Percentiles rank a stretch among this genome's conserved stretches.
Evolutionary conservation across 306 rosid species (phyloP).

Genomic region (Betula pendula): DNA sequence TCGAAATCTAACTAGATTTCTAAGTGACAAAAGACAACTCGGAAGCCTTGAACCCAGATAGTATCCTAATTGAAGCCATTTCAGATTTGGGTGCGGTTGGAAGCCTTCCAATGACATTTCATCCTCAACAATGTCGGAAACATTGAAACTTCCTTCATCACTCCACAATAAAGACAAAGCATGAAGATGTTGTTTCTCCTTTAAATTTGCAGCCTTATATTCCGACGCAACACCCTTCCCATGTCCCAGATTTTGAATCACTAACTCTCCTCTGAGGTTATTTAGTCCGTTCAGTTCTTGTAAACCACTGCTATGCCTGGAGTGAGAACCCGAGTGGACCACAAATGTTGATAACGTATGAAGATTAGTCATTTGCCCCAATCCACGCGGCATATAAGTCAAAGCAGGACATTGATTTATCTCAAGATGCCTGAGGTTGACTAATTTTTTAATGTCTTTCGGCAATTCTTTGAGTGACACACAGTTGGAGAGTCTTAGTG

Average conservation of each 20-base stretch:
- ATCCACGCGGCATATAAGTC: slow-evolving; percentile 12
- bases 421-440: slow-evolving; percentile 9
- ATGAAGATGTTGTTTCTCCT: neutral
- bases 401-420: neutral
- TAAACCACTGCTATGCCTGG: neutral
- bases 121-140: neutral
- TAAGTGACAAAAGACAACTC: neutral
- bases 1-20: slow-evolving; percentile 12
- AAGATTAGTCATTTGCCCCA: neutral
- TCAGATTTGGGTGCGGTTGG: neutral
- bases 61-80: neutral
- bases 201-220: neutral
- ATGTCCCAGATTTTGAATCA: slow-evolving; percentile 1
- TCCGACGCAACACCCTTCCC: neutral
- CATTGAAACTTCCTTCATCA: neutral
- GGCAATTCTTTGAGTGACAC: slow-evolving; percentile 4
- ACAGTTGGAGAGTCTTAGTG: neutral
- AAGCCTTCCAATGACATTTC: neutral
- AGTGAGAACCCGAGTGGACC: neutral
- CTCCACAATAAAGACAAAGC: neutral
- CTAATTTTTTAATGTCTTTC: neutral
- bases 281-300: neutral
- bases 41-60: neutral
- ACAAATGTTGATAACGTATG: slow-evolving; percentile 16
- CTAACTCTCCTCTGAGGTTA: neutral